A percentile compares a stretch with the other conserved stretches of the same genome.
Conservation (phyloP, 2,329 filamentous ascomycete species). For the Capronia epimyces region DNA sequence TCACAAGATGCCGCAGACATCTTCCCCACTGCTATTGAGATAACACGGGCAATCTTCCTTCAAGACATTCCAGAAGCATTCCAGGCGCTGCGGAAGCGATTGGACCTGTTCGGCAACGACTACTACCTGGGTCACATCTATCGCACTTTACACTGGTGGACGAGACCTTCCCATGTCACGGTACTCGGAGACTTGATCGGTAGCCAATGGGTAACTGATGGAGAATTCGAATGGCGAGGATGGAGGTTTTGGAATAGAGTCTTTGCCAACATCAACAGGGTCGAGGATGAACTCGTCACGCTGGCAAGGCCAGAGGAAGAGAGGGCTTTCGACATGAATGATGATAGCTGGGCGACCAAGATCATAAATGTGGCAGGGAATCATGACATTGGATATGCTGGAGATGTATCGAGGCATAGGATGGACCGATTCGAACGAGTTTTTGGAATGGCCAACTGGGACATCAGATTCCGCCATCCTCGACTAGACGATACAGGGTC, state of each 20-base stretch:
- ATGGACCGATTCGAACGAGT: conserved; percentile 73
- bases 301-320: conserved; percentile 37
- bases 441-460: conserved; percentile 89
- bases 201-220: conserved; percentile 87
- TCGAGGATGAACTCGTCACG: conserved; percentile 46
- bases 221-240: conserved; percentile 71
- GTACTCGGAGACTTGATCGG: conserved; percentile 89
- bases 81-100: conserved; percentile 64
- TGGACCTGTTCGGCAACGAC: conserved; percentile 92
- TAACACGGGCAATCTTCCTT: conserved; percentile 42
- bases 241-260: conserved; percentile 74
- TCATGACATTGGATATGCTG: conserved; percentile 93
- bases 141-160: conserved; percentile 76
- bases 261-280: conserved; percentile 62
- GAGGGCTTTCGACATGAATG: conserved; percentile 44
- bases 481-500: conserved; percentile 15
- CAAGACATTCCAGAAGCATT: conserved; percentile 65
- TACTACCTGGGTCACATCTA: conserved; percentile 92
- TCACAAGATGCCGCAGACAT: not conserved
- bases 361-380: conserved; percentile 91
- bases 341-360: conserved; percentile 60
- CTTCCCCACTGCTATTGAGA: conserved; percentile 2
- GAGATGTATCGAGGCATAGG: conserved; percentile 72
- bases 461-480: conserved; percentile 65
- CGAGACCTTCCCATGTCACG: conserved; percentile 74